Evolutionary conservation across 495 filamentous ascomycete species (phyloP), one percentile per base, ranked within the genome.

Genomic region (Letharia lupina): DNA sequence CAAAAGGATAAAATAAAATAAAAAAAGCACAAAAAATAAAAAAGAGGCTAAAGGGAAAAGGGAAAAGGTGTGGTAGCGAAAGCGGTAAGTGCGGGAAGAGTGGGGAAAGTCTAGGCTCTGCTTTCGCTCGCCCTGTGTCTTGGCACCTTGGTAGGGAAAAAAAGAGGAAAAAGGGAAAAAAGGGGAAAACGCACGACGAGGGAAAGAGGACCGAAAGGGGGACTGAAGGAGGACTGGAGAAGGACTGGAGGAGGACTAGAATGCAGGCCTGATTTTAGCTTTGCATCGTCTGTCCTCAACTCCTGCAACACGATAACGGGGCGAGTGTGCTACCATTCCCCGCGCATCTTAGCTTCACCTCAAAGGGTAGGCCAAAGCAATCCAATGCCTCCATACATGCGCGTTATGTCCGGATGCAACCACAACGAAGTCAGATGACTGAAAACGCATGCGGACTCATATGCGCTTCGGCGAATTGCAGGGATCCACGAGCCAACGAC

Each of bases 351-450:
- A 44, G 50, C 28, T 44, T 18, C 57, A 59, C 42, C 42, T 35
- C 23, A 56, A 67, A 47, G 23, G 56, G 57, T 62, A 70, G 12
- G 31, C 23, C 44, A 42, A 73, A 64, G 63, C 41, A 65, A 4
- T 12, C n/a, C 1, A 52, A 6, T 2, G 1, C 18, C 2, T 18
- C 28, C 28, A 35, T 57, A 3, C 18, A 37, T n/a, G 54, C 54
- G 33, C 31, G 16, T 28, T 9, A 20, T 57, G 12, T 16, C 54
- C 65, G 63, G 47, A 61, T 65, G 64, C 73, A 74, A 71, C 67
- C 75, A 74, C 74, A 65, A 66, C 58, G 64, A 78, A 75, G 84
- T 89, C 87, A 89, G 86, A 84, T 89, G 87, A 89, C 79, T 77
- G 78, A 74, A 78, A 81, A 71, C 69, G 74, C 75, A 89, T 89